Base-by-base conservation (phyloP, 2,329 filamentous ascomycete species). In the Colletotrichum magnum region DNA sequence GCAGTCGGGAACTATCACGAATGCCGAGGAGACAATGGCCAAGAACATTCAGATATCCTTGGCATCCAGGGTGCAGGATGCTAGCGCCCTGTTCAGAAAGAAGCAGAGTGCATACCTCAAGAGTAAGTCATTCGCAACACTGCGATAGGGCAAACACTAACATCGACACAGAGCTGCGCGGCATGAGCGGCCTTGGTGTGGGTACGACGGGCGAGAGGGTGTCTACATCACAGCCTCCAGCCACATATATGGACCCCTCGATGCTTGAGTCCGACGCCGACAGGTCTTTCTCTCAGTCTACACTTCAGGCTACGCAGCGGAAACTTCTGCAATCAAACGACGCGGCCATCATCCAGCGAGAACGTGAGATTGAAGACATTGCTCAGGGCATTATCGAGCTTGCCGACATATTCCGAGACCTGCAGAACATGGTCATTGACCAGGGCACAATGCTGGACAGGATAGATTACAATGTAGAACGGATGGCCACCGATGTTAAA, bases 331-430 rank as follows among this genome's bases (percentile, higher is more conserved):
- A 91, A 68, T 92, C 91, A 68, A 94, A 97, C 77, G 95, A 98
- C 77, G 86, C 91, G 3, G 90, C 90, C 45, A 98, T 99, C 74
- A 89, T 92, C 70, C 96, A 98, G 79, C 93, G 96, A 72, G 96
- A 99, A 81, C 91, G 93, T 48, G 96, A 98, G 80, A 99, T 99
- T 75, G 97, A 97, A 77, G 95, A 98, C 75, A 99, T 99, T 72
- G 96, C 96, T 2, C 95, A 98, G 78, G 95, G 96, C 67, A 98
- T 99, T 80, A 98, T 99, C 76, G 95, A 98, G 78, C 85, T 99
- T 7, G 94, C 95, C 4, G 96, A 98, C 79, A 94, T 99, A 58
- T 99, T 99, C 84, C 94, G 97, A 71, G 96, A 99, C 76, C 85
- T 99, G 36, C 96, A 99, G 81, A 92, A 87, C 56, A 98, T 99